Evolutionary conservation across 495 filamentous ascomycete genomes (phyloP).

Genomic region (Pyrenopolyporus hunteri): DNA sequence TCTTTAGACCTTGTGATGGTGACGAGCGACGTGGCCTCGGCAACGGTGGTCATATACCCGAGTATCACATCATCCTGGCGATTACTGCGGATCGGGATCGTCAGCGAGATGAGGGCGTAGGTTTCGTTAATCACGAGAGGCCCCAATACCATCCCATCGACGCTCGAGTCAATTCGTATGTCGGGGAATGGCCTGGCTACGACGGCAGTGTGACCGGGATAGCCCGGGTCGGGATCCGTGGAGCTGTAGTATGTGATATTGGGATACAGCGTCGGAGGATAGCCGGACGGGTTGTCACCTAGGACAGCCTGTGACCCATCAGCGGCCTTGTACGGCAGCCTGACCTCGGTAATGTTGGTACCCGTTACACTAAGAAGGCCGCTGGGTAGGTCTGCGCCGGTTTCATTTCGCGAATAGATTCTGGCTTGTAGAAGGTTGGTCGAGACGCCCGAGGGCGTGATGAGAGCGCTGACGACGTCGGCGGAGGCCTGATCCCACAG

Average conservation of each 20-base stretch:
- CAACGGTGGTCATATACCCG: conserved; percentile 76
- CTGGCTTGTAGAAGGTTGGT: conserved; percentile 68
- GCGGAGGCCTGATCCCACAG: conserved; percentile 61
- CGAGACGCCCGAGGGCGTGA: conserved; percentile 54
- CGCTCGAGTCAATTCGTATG: conserved; percentile 56
- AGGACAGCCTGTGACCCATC: conserved; percentile 65
- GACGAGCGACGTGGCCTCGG: conserved; percentile 65
- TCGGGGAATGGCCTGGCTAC: conserved; percentile 54
- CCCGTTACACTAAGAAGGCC: conserved; percentile 68
- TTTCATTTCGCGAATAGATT: conserved; percentile 67
- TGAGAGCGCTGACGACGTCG: conserved; percentile 69
- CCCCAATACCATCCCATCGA: conserved; percentile 67
- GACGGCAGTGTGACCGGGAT: conserved; percentile 48
- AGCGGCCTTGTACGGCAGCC: conserved; percentile 60
- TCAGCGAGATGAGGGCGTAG: conserved; percentile 80
- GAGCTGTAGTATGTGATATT: conserved; percentile 68
- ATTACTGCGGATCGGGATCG: conserved; percentile 73
- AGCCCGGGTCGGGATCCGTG: conserved; percentile 43
- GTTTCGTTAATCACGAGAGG: conserved; percentile 70
- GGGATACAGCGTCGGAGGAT: conserved; percentile 71
- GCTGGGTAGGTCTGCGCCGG: conserved; percentile 49
- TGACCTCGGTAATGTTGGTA: conserved; percentile 50
- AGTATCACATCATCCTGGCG: conserved; percentile 63
- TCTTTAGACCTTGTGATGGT: conserved; percentile 64
- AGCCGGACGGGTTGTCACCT: conserved; percentile 65